Percentiles rank a stretch among this genome's conserved stretches.
These are phyloP conservation scores for Naumovozyma castellii DNA, from an alignment of 805 yeast species.

Conservation along the genomic window DNA sequence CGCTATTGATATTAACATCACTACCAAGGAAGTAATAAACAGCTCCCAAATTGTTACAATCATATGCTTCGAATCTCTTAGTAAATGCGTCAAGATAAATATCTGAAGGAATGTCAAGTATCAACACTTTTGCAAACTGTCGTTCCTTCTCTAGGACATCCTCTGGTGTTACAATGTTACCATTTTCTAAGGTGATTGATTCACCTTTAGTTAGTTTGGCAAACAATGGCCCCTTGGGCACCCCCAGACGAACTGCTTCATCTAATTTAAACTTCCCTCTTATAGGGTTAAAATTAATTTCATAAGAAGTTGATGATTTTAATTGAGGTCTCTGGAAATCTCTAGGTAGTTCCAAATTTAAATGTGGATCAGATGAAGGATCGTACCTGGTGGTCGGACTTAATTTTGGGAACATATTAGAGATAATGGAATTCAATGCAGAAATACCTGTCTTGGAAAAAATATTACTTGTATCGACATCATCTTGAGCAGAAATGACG, in stretches of 20 bases:
- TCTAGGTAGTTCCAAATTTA: slow-evolving; percentile 33
- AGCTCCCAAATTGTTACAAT: slow-evolving; percentile 31
- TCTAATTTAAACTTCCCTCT: slow-evolving; percentile 69
- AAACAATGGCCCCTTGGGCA: slow-evolving; percentile 55
- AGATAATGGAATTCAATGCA: slow-evolving; percentile 27
- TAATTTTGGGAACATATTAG: slow-evolving; percentile 50
- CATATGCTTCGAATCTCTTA: slow-evolving; percentile 21
- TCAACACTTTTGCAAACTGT: slow-evolving; percentile 47
- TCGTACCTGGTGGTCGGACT: slow-evolving; percentile 31
- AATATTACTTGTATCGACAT: neutral
- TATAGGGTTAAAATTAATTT: slow-evolving; percentile 54
- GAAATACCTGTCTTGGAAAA: slow-evolving; percentile 5
- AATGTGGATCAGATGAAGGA: slow-evolving; percentile 30
- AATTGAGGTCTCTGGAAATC: slow-evolving; percentile 18
- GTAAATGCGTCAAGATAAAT: slow-evolving; percentile 35
- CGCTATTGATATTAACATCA: slow-evolving; percentile 37
- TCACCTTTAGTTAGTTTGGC: slow-evolving; percentile 52
- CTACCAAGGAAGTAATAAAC: slow-evolving; percentile 76
- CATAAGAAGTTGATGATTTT: slow-evolving; percentile 46
- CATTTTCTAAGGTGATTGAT: slow-evolving; percentile 47
- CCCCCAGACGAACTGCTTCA: slow-evolving; percentile 59
- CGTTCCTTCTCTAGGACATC: slow-evolving; percentile 64
- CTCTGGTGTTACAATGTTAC: slow-evolving; percentile 49
- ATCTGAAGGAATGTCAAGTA: slow-evolving; percentile 62
- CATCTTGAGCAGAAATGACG: slow-evolving; percentile 4